phyloP scores from a whole-genome alignment of 2,329 filamentous ascomycete species.

The Beauveria australis region DNA sequence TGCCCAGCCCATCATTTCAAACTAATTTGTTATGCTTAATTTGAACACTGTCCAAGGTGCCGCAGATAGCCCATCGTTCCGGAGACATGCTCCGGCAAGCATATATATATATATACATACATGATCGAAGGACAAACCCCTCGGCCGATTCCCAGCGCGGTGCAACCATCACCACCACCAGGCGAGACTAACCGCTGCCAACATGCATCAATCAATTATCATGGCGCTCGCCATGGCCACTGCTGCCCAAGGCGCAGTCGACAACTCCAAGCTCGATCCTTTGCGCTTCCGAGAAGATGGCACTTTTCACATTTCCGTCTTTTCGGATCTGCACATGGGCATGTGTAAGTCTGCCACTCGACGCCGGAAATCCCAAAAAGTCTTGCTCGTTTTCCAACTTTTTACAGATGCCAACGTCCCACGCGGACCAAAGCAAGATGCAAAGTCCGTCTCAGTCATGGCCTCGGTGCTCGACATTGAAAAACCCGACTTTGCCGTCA shows the following conservation, averaged over 20 bases:
- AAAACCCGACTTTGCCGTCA: constrained; percentile 5
- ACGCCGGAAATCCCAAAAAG: too few relatives aligned
- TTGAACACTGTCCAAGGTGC: background rate
- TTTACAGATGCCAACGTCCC: constrained; percentile 18
- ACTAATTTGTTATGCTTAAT: background rate
- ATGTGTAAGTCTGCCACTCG: constrained; percentile 6
- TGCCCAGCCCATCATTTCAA: background rate
- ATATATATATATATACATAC: background rate
- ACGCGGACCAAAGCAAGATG: constrained; percentile 31
- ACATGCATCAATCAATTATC: background rate
- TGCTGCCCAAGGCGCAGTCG: background rate
- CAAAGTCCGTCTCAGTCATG: constrained; percentile 26
- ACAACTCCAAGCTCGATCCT: constrained; percentile 4
- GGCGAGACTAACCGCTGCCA: background rate
- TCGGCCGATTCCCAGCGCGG: background rate
- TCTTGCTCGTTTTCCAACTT: background rate
- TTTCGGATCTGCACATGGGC: constrained; percentile 10
- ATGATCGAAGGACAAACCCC: background rate
- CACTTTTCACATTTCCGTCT: constrained; percentile 12
- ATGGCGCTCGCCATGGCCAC: background rate
- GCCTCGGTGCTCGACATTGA: constrained; percentile 23
- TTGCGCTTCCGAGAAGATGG: constrained; percentile 9
- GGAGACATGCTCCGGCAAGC: background rate
- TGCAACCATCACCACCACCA: background rate
- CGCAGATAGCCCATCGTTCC: background rate